Evolutionary conservation across 495 filamentous ascomycete species (phyloP), one percentile per base, ranked within the genome.

Genomic region (Podospora comata): DNA sequence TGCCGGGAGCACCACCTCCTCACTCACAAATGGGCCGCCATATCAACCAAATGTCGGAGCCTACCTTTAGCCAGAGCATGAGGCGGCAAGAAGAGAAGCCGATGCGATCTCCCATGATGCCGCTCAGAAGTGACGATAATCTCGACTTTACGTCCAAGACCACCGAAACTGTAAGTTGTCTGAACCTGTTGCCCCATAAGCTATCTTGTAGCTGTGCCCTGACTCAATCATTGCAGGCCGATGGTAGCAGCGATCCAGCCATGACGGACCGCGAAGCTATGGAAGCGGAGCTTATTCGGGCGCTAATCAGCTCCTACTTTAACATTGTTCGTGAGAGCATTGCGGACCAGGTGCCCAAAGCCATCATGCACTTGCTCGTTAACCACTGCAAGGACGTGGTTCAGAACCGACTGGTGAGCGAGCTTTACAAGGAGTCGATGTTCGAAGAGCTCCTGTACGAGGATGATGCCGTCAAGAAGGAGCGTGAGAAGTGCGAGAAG

Each of bases 371-470:
- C 75, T 89, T 99, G 13, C 88, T 99, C 59, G 95, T 99, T 72
- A 98, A 99, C 79, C 91, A 96, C 80, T 95, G 91, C 78, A 99
- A 97, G 77, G 95, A 99, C 70, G 94, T 92, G 4, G 93, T 99
- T 34, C 95, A 99, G 78, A 99, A 99, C 77, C 86, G 95, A 53
- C 87, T 99, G 13, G 95, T 99, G 54, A 97, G 91, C 74, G 92
- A 97, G 75, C 85, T 99, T 30, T 99, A 99, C 81, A 93, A 91
- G 77, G 95, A 99, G 76, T 85, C 89, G n/a, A 81, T 96, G 30
- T 99, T 99, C 73, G 85, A 92, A 64, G 95, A 99, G 73, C 83
- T 99, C 66, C 84, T 99, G 23, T 98, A 99, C 77, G 95, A 99
- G 79, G 95, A 99, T 74, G 95, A 98, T 76, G 92, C 86, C 18